Evolutionary conservation across 1,284 basidiomycete genomes (phyloP), one percentile per base, ranked within the genome.

Genomic region (Cystobasidium pallidum): DNA sequence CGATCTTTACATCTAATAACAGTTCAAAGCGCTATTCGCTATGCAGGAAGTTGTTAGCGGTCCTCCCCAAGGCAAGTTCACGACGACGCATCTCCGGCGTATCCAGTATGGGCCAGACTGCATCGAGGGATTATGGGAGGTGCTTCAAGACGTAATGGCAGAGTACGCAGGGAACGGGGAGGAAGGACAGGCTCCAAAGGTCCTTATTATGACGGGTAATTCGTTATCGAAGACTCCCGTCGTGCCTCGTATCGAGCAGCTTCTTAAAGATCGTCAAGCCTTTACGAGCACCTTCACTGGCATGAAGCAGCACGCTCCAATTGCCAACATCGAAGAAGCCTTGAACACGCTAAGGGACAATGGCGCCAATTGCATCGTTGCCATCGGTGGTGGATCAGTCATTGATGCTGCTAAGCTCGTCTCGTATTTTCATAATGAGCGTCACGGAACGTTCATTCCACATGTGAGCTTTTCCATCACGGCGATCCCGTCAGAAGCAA

Each of bases 321-420:
- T 91, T 66, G 86, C 86, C 17, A 88, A 86, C 10, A 89, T 91
- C 76, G 81, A 83, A n/a, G 84, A 83, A n/a, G 88, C 70, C 10
- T 39, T 73, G 6, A 28, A 57, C 6, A 19, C 66, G 11, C 19
- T 68, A 2, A 64, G 57, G 34, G 28, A 68, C 26, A 21, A 75
- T 28, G 82, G 83, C 3, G 88, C 88, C 67, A 87, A 91, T 78
- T 83, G 88, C 49, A 86, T 91, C 76, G 85, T 91, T 55, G 83
- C 89, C 41, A 84, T 91, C 34, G 91, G 91, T 2, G 91, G 91
- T 34, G 91, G 90, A 41, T 90, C 89, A 0, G 89, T 90, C 13
- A 84, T 91, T 72, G 91, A 92, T 79, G 89, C 88, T 2, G 83
- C 88, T 34, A 91, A 91, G 78, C 75, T 86, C 0, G 88, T 90